These are phyloP conservation scores for Pulicaria dysenterica DNA, from an alignment of 129 eudicot species.

Conservation along the genomic window DNA sequence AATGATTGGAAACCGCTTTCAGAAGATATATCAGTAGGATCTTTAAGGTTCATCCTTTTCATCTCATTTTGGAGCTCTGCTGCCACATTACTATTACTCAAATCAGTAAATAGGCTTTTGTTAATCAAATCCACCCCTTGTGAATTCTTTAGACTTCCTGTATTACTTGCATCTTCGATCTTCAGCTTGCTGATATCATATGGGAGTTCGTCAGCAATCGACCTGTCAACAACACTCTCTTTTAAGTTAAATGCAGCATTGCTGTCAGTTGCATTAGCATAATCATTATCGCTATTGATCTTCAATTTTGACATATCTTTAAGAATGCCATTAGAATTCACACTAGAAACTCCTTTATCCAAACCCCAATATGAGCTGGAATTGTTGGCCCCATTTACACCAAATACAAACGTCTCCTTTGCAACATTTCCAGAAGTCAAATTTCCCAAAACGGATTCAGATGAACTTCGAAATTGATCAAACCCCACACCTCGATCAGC, in stretches of 20 bases:
- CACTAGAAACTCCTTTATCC: background rate
- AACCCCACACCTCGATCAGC: constrained; percentile 43
- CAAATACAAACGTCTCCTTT: constrained; percentile 39
- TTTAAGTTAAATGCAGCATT: constrained; percentile 13
- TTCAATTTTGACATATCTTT: constrained; percentile 54
- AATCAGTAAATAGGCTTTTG: constrained; percentile 12
- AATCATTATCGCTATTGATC: constrained; percentile 34
- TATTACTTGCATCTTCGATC: constrained; percentile 38
- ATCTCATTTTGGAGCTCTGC: constrained; percentile 50
- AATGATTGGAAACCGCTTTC: constrained; percentile 21
- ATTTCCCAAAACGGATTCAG: constrained; percentile 22
- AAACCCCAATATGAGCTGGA: background rate
- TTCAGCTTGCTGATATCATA: constrained; percentile 53
- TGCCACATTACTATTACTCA: constrained; percentile 25
- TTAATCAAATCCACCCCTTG: constrained; percentile 1
- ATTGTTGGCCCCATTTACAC: constrained; percentile 19
- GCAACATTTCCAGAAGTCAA: constrained; percentile 19
- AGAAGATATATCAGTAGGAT: constrained; percentile 5
- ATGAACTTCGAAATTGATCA: constrained; percentile 34
- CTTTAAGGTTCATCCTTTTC: constrained; percentile 55
- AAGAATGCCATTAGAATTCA: constrained; percentile 27
- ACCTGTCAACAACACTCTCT: constrained; percentile 17
- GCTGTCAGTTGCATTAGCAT: constrained; percentile 20
- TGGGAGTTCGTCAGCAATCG: constrained; percentile 37
- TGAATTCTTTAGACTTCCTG: constrained; percentile 2